Conservation (phyloP, 106 monocot species). For the Cymbidium sinense region DNA sequence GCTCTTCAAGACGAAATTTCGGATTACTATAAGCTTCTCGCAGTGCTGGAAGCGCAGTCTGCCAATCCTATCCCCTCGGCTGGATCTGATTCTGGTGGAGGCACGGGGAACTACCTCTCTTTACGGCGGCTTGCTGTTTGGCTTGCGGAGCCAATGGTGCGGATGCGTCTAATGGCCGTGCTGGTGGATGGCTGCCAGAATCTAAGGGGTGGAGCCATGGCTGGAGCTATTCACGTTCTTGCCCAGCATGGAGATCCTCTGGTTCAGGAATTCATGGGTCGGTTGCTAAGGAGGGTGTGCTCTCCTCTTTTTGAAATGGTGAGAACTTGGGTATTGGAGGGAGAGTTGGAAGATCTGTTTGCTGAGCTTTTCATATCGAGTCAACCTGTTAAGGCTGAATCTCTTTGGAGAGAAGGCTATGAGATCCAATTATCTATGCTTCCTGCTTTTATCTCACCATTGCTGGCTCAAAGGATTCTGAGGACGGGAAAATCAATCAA, state of each 20-base stretch:
- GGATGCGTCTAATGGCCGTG: conserved; percentile 92
- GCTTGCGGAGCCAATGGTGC: conserved; percentile 88
- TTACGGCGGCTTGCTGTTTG: conserved; percentile 75
- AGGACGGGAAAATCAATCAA: conserved; percentile 97
- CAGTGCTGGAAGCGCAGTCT: conserved; percentile 77
- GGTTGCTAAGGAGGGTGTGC: conserved; percentile 71
- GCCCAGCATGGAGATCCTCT: conserved; percentile 82
- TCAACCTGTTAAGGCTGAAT: conserved; percentile 81
- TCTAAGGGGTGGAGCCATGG: conserved; percentile 92
- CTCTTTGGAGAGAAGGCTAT: conserved; percentile 92
- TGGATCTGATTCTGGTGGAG: conserved; percentile 19
- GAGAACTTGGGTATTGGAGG: conserved; percentile 83
- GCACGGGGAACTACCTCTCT: conserved; percentile 54
- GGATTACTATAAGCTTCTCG: conserved; percentile 81
- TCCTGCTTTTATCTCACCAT: conserved; percentile 78
- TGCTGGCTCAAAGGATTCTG: conserved; percentile 77
- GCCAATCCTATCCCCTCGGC: conserved; percentile 54
- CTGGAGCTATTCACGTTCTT: conserved; percentile 70
- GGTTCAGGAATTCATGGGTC: conserved; percentile 84
- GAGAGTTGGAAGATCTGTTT: conserved; percentile 84
- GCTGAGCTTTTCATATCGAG: conserved; percentile 78
- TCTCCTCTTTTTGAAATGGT: conserved; percentile 98
- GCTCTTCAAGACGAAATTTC: conserved; percentile 82
- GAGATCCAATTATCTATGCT: conserved; percentile 78
- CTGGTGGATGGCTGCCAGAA: conserved; percentile 60